Conservation (phyloP, 1,284 basidiomycete species). For the Cronartium ribicola region DNA sequence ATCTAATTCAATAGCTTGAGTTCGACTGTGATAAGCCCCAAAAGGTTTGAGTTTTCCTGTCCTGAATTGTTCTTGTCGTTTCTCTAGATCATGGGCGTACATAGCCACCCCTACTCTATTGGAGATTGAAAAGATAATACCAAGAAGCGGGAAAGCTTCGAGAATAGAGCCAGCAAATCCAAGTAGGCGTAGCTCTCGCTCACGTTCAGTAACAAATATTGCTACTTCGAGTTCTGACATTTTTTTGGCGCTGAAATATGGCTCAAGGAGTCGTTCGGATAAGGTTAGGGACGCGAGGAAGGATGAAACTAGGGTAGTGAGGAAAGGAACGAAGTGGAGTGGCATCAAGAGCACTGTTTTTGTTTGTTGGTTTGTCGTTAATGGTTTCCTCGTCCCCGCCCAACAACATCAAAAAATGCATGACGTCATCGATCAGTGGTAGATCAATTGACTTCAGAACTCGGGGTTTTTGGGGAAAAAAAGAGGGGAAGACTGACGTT, state of each 20-base stretch:
- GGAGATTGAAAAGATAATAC: slow-evolving; percentile 72
- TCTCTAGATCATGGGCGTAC: slow-evolving; percentile 63
- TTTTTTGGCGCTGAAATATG: slow-evolving; percentile 73
- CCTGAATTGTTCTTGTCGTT: slow-evolving; percentile 47
- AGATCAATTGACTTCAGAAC: no score
- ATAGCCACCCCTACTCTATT: slow-evolving; percentile 82
- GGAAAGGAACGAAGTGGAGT: slow-evolving; percentile 65
- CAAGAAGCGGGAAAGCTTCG: slow-evolving; percentile 71
- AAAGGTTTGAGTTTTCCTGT: slow-evolving; percentile 44
- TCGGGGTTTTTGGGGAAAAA: no score
- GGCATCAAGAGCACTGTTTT: slow-evolving; percentile 64
- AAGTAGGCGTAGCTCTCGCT: slow-evolving; percentile 76
- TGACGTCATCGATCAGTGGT: no score
- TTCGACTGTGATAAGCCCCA: slow-evolving; percentile 46
- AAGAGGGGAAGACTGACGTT: slow-evolving; percentile 42
- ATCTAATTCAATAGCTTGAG: slow-evolving; percentile 43
- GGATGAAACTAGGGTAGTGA: slow-evolving; percentile 60
- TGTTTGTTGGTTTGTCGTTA: no score
- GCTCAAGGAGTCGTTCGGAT: slow-evolving; percentile 65
- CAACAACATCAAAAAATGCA: background rate
- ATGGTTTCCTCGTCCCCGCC: no score
- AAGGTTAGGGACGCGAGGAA: slow-evolving; percentile 67
- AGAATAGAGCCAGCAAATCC: slow-evolving; percentile 73
- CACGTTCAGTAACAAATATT: slow-evolving; percentile 75
- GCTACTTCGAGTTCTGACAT: slow-evolving; percentile 67